Base-by-base conservation (phyloP, 2,329 filamentous ascomycete genomes). In the Fusarium keratoplasticum region DNA sequence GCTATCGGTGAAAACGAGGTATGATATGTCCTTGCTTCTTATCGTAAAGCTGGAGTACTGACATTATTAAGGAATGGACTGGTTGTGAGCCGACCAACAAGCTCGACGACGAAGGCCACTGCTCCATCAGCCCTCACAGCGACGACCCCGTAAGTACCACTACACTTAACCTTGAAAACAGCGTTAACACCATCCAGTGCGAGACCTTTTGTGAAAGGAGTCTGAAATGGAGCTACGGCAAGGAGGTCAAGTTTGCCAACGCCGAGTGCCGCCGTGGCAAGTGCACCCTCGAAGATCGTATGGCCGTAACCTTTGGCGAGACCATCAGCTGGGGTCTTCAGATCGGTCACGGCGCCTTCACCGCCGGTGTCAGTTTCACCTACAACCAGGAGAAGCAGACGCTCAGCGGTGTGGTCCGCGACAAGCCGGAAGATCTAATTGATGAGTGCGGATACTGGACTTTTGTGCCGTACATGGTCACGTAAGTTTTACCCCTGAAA, bases 381-480 rank as follows among this genome's bases (percentile, higher is more conserved):
- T 67, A 60, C 36, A 47, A 27, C 38, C 50, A 67, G 47, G 35
- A 33, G 29, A 67, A 67, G 60, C n/a, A 61, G 27, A 47, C 36
- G 1, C 29, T 62, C 31, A 52, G 52, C 22, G 38, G 60, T 16
- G 55, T 67, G 1, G 25, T 58, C 27, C 55, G 35, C 4, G 62
- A 69, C 9, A 69, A 69, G 38, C 62, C 62, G 8, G 38, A 58
- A 7, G 58, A 61, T 25, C 55, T 40, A 3, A 31, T 62, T 10
- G 66, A 61, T 38, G 62, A 69, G 8, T 69, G 67, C 50, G 67
- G 63, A 38, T 69, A 69, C 59, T 69, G 67, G 63, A 54, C 67
- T 16, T 69, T 69, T 50, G 31, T 69, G 2, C 63, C 63, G 0
- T 54, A 66, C 38, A 52, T 59, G 57, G 57, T 66, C 10, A 69